Percentiles rank a stretch among this genome's conserved stretches.
These are phyloP conservation scores for Mycogone perniciosa DNA, from an alignment of 2,329 filamentous ascomycete species.

Conservation along the genomic window DNA sequence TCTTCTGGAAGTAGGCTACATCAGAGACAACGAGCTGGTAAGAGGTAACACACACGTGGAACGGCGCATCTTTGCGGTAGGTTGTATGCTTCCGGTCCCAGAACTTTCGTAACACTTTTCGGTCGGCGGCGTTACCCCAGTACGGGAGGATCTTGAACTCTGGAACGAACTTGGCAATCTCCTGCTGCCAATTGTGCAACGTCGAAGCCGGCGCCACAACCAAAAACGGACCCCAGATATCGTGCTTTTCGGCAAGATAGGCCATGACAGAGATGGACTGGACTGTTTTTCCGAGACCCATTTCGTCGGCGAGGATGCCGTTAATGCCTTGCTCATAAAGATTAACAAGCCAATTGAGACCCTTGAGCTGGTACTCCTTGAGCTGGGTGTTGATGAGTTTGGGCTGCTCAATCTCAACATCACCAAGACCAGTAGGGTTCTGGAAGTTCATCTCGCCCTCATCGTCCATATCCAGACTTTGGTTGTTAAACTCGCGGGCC, in stretches of 20 bases:
- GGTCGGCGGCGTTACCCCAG: constrained; percentile 90
- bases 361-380: constrained; percentile 98
- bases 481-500: constrained; percentile 85
- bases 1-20: constrained; percentile 96
- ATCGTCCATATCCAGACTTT: constrained; percentile 65
- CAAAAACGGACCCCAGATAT: constrained; percentile 96
- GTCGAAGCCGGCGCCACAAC: constrained; percentile 96
- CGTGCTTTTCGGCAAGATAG: constrained; percentile 92
- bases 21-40: constrained; percentile 97
- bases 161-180: constrained; percentile 91
- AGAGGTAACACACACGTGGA: constrained; percentile 93
- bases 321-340: constrained; percentile 99
- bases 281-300: constrained; percentile 98
- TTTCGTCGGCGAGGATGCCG: constrained; percentile 95
- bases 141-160: constrained; percentile 93
- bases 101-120: constrained; percentile 95
- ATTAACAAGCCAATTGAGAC: constrained; percentile 98
- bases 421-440: constrained; percentile 90
- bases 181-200: constrained; percentile 98
- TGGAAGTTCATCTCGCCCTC: constrained; percentile 99
- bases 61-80: constrained; percentile 86
- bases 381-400: constrained; percentile 89
- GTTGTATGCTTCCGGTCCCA: constrained; percentile 98
- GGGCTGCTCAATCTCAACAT: constrained; percentile 89
- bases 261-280: constrained; percentile 99